These are phyloP conservation scores for Evernia prunastri DNA, from an alignment of 495 filamentous ascomycete species.

Conservation along the genomic window DNA sequence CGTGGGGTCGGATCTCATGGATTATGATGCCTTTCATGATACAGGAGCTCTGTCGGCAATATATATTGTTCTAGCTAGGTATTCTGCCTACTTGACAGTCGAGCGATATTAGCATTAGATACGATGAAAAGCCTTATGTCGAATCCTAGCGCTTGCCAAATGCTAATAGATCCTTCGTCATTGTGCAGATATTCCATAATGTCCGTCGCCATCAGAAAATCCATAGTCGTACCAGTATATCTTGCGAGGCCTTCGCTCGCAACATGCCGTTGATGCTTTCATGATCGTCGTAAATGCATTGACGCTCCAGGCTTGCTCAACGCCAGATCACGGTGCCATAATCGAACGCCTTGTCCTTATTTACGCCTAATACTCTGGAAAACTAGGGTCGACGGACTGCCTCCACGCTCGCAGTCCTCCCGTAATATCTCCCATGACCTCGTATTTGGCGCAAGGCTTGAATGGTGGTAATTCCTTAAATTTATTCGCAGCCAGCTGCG, in stretches of 20 bases:
- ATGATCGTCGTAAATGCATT: neutral
- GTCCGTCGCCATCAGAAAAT: neutral
- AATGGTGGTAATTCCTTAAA: conserved; percentile 60
- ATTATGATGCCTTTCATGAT: neutral
- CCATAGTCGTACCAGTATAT: neutral
- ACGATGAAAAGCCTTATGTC: neutral
- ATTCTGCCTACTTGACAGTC: neutral
- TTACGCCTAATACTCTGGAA: conserved; percentile 50
- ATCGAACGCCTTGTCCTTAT: neutral
- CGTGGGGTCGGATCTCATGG: neutral
- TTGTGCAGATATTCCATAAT: neutral
- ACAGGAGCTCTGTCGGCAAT: neutral
- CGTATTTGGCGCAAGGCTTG: conserved; percentile 36
- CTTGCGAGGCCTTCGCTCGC: neutral
- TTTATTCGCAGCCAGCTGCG: conserved; percentile 71
- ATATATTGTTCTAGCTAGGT: neutral
- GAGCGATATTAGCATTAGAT: too few species aligned
- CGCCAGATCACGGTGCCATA: neutral
- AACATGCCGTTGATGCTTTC: neutral
- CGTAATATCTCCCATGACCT: conserved; percentile 50
- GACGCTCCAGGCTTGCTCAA: neutral
- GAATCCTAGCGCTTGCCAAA: neutral
- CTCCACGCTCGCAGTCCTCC: conserved; percentile 85
- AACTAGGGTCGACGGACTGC: conserved; percentile 61
- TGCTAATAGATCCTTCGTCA: neutral